Base-by-base conservation (phyloP, 2,329 filamentous ascomycete species). In the Aspergillus ruber region DNA sequence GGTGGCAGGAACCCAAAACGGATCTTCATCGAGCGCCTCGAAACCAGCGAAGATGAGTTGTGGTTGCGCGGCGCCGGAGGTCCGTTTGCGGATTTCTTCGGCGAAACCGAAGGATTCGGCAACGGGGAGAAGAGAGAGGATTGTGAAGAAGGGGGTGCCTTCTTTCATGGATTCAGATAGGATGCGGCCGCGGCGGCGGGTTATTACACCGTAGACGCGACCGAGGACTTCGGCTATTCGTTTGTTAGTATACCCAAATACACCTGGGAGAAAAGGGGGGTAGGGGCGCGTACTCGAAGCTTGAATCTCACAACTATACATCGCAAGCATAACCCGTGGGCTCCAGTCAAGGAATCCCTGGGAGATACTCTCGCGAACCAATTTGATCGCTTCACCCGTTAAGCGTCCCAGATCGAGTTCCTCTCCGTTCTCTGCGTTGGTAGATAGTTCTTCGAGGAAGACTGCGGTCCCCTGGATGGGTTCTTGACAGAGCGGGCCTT, bases 221-320 rank as follows among this genome's bases (percentile, higher is more conserved):
- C 93, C 93, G 4, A 98, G 82, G 38, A 97, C 93, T 69, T 97
- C 93, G 60, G 90, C 83, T 82, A 58, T 66, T 42, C 13, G 39
- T 41, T 44, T 65, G 53, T 52, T 54, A 50, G 52, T 47, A 54
- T 44, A 51, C 40, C 45, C n/a, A 13, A 6, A 13, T 35, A 17
- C 2, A 7, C 15, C 10, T 29, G 5, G 32, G 21, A 21, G 21
- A 20, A 15, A 23, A 9, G 39, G 2, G 17, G 25, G 18, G 23
- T n/a, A 20, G 32, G 33, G 17, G 40, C 12, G 71, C 81, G 66
- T 76, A 85, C 82, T 91, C 18, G 88, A 90, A 25, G 91, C 90
- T 77, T 97, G 93, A 61, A 98, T 97, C 66, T 97, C 93, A 66
- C 91, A 95, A 47, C 83, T 89, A 74, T 98, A 98, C 89, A 97